Conservation (phyloP, 23 red algal genomes). For the Gracilaria domingensis region DNA sequence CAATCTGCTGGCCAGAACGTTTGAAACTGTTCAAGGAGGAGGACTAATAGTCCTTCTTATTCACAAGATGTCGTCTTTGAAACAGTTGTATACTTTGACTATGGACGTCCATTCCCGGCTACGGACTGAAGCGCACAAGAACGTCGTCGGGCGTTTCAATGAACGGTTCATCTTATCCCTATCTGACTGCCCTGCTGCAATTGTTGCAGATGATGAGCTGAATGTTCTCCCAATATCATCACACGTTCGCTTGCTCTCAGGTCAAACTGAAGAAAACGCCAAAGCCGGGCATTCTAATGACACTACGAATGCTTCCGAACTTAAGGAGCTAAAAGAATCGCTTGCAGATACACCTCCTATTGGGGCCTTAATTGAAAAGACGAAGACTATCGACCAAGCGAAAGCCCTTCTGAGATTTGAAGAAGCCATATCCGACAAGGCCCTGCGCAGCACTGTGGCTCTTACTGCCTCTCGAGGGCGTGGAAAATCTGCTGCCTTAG, state of each 20-base stretch:
- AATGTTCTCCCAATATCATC: conserved; percentile 92
- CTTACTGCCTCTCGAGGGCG: conserved; percentile 93
- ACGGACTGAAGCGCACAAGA: conserved; percentile 80
- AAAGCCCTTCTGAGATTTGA: conserved; percentile 83
- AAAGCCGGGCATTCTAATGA: not conserved
- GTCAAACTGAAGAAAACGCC: conserved; percentile 8
- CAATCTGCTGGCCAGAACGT: conserved; percentile 90
- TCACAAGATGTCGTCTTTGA: conserved; percentile 80
- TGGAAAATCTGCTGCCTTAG: conserved; percentile 95
- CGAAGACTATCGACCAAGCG: conserved; percentile 85
- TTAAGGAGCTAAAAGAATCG: conserved; percentile 75
- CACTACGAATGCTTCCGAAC: conserved; percentile 50
- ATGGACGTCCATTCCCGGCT: conserved; percentile 93
- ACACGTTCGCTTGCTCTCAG: conserved; percentile 45
- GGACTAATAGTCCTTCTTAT: conserved; percentile 90
- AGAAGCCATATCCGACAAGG: conserved; percentile 85
- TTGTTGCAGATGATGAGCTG: conserved; percentile 96
- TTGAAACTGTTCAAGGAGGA: conserved; percentile 94
- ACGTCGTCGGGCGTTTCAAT: conserved; percentile 90
- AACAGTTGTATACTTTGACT: conserved; percentile 83
- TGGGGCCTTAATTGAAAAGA: conserved; percentile 66
- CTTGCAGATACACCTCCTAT: conserved; percentile 73
- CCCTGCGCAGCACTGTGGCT: conserved; percentile 79
- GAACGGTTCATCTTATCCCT: conserved; percentile 91
- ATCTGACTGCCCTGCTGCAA: conserved; percentile 68